Base-by-base conservation (phyloP, 352 stramenopile genomes). In the Stephanocyclus meneghinianus region DNA sequence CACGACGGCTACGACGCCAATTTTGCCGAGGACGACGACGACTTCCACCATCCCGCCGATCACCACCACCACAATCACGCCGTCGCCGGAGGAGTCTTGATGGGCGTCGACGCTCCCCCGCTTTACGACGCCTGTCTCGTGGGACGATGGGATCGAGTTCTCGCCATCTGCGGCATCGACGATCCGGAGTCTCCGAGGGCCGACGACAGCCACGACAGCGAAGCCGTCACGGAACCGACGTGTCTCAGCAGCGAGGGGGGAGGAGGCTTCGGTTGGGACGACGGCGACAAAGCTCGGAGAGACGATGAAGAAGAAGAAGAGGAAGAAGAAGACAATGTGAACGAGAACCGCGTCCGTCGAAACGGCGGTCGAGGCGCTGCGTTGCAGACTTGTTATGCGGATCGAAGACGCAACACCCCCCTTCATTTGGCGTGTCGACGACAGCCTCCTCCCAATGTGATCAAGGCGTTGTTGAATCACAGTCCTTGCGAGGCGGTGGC, bases 381-480 rank as follows among this genome's bases (percentile, higher is more conserved):
- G 10, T 50, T 63, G 2, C 76, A 87, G 66, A 67, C 51, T 35
- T 13, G 53, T n/a, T 85, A 85, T 50, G 37, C 66, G 11, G 81
- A 87, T 67, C 53, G 72, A 64, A 73, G 72, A 48, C 55, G 63
- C 21, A 87, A 87, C 48, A 87, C 69, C 3, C 75, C 81, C 45
- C 81, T 87, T 26, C 81, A 87, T 35, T 42, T 87, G 21, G 69
- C 71, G 50, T 87, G 81, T 66, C 76, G 81, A 51, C 67, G 81
- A 59, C 81, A 87, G 59, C 81, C 81, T 44, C 81, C 81, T 6
- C 48, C 74, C 0, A 29, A 50, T 0, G 81, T 87, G 1, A 63
- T 87, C 37, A 53, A 59, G 18, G 75, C 81, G 4, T 30, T 87
- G 21, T 44, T 87, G 32, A 62, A 80, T 68, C 62, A 62, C 30